Base-by-base conservation (phyloP, 2,329 filamentous ascomycete genomes). In the Thermothelomyces thermophilus region DNA sequence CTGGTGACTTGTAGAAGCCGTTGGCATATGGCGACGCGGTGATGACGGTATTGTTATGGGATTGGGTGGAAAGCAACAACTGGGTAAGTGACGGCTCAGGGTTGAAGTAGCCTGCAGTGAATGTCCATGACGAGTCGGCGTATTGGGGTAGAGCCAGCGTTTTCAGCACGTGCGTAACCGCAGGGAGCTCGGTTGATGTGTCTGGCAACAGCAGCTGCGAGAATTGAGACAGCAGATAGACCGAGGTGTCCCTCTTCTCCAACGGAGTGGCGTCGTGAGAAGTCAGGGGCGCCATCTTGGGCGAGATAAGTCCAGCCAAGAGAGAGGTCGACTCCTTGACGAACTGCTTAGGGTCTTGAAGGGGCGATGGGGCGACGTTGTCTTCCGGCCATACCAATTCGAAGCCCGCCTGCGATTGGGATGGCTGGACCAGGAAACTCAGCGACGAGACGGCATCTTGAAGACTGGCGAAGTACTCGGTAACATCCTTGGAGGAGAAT, bases 51-150 rank as follows among this genome's bases (percentile, higher is more conserved):
- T 89, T 93, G 36, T 74, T 75, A 1, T 70, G 68, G 0, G 84
- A 86, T 1, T 82, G 78, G 0, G 88, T 90, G 6, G 77, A 74
- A 28, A 98, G 81, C 0, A 98, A 75, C 0, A 95, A 78, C 34
- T 83, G 79, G 2, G 87, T 90, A 17, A 97, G 79, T 3, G 84
- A 82, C 0, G 90, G 86, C 6, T 90, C 90, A 49, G 95, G 95
- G 71, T 98, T 98, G 73, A 98, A 98, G 71, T 98, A 98, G 46
- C 93, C 93, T 0, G 93, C 93, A 1, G 93, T 97, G 66, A 98
- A 97, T 0, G 89, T 93, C 93, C 93, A 98, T 13, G 82, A 84
- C 0, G 86, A 87, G 30, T 80, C 76, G 9, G 74, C 71, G 60
- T 88, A 86, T 5, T 75, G 70, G 0, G 85, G 77, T 0, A 67